These are phyloP conservation scores for Suillus plorans DNA, from an alignment of 768 basidiomycete species.

Conservation along the genomic window DNA sequence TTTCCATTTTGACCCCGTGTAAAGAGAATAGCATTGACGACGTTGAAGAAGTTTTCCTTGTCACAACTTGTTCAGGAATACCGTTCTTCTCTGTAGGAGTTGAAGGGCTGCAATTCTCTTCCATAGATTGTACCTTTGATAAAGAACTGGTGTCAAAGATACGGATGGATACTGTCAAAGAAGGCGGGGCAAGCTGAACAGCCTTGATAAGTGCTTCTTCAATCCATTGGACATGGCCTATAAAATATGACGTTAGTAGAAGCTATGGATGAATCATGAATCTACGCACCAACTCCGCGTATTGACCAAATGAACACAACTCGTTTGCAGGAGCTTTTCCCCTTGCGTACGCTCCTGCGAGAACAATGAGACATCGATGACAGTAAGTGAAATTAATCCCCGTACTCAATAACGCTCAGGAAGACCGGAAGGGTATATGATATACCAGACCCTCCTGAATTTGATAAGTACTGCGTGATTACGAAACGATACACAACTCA, in stretches of 20 bases:
- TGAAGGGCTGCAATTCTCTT: constrained; percentile 16
- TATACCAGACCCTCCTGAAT: constrained; percentile 48
- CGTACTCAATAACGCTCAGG: constrained; percentile 42
- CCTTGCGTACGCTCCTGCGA: constrained; percentile 22
- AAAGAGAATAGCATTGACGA: constrained; percentile 14
- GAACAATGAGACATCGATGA: background rate
- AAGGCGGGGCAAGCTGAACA: constrained; percentile 27
- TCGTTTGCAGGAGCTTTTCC: constrained; percentile 27
- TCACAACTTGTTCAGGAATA: constrained; percentile 7
- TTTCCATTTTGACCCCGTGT: constrained; percentile 26
- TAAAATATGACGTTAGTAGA: background rate
- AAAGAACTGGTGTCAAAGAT: constrained; percentile 39
- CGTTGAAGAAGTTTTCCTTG: background rate
- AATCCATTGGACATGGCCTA: constrained; percentile 48
- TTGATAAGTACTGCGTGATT: background rate
- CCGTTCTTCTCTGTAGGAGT: constrained; percentile 10
- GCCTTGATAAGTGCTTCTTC: constrained; percentile 36
- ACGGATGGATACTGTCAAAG: constrained; percentile 38
- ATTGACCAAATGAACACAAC: constrained; percentile 54
- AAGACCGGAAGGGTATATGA: constrained; percentile 48
- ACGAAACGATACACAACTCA: constrained; percentile 15
- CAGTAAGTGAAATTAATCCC: background rate
- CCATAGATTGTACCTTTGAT: constrained; percentile 8
- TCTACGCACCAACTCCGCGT: constrained; percentile 42
- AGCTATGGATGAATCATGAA: too few species aligned